Evolutionary conservation across 1,284 basidiomycete genomes (phyloP), one percentile per base, ranked within the genome.

Genomic region (Boletus sp.): DNA sequence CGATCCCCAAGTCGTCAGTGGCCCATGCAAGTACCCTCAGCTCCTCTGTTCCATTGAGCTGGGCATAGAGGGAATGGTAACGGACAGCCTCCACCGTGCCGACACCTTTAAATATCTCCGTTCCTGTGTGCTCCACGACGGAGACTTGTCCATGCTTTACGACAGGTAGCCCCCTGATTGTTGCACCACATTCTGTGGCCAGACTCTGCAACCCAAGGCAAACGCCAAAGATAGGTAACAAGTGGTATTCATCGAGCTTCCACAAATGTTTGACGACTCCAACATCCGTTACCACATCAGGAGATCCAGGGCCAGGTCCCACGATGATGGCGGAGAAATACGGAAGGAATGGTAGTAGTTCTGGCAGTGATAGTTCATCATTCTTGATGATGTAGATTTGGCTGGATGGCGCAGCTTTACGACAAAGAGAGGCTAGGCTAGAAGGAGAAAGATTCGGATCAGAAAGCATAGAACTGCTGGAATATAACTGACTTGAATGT

Each of bases 141-240:
- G 91, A 91, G 50, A 93, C 83, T 68, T 93, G 93, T 6, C 94
- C 95, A 68, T 97, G 95, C 63, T 91, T 91, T 28, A 91, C 89
- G 50, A 85, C 79, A 14, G 78, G 67, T 56, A 88, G 71, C 61
- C 81, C 77, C 61, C 79, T 76, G 25, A 88, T 68, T 38, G 73
- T 69, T 14, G 87, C 95, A 16, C 94, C 95, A 65, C 85, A 88
- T 55, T 89, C 89, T 11, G 91, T 81, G 0, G 86, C 92, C 38
- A 98, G 82, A 61, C 95, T 96, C 74, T 98, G 97, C 58, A 96
- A 85, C 0, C 97, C 97, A 16, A 98, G 82, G 71, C 96, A 98
- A 6, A 98, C 89, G 4, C 94, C 94, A 62, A 96, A 90, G 47
- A 94, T 83, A 2, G 94, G 94, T 2, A 91, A 67, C 35, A 91